Base-by-base conservation (phyloP, 2,329 filamentous ascomycete genomes). In the Gliomastix tumulicola region DNA sequence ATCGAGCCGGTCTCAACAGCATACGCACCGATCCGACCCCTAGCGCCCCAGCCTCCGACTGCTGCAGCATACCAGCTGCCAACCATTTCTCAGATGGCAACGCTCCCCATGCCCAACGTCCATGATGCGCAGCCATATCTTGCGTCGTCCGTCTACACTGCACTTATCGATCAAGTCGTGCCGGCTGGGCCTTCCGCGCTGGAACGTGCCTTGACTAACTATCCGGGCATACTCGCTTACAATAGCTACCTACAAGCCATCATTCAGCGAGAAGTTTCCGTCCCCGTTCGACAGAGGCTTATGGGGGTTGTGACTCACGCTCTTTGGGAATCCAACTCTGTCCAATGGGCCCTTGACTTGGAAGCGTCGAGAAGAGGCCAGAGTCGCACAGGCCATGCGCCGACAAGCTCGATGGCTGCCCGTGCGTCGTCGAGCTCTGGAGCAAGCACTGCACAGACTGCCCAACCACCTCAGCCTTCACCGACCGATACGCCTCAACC, bases 111-210 rank as follows among this genome's bases (percentile, higher is more conserved):
- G n/a, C 35, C 36, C 21, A 23, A 34, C 25, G 32, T 25, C 18
- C 34, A 34, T 13, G 21, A 39, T 30, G 11, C 41, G 6, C 34
- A 32, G n/a, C 37, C 38, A 21, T 34, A 36, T 15, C 18, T 37
- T 12, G 36, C 38, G 34, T 55, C 62, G 7, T 53, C 60, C 9
- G 49, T 66, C 4, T 71, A 73, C 36, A 65, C 59, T 23, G 59
- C 62, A 9, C 54, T 78, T 40, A 76, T 82, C 35, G 73, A 81
- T 38, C 55, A 61, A 6, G 57, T 68, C 12, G 62, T 81, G 1
- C 63, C 69, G 0, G 63, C 68, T 35, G 77, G 76, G 0, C 62
- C 63, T 1, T 52, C 50, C 4, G 63, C 66, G 5, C 55, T 79
- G 8, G 59, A 66, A 21, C 60, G 66, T 28, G 63, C 65, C 2